phyloP scores from a whole-genome alignment of 1,139 yeast species.

The Debaryomycetaceae sp. region DNA sequence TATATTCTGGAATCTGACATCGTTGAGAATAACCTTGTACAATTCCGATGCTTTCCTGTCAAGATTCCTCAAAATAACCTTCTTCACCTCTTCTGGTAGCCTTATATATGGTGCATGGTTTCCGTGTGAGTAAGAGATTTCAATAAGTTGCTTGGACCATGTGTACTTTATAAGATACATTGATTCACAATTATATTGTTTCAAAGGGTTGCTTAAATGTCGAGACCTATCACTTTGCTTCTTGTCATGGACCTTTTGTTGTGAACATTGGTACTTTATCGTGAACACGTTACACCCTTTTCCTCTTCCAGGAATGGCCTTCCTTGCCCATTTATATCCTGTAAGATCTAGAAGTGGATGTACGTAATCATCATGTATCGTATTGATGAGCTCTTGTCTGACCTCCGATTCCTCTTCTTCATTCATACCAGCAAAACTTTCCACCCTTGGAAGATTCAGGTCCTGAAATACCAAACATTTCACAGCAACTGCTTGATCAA shows the following conservation, averaged over 20 bases:
- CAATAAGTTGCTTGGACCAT: conserved; percentile 13
- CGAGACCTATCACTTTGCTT: conserved; percentile 8
- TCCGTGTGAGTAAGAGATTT: conserved; percentile 11
- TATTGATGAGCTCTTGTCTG: conserved; percentile 8
- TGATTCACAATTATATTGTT: conserved; percentile 15
- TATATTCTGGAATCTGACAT: conserved; percentile 10
- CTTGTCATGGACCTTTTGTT: conserved; percentile 8
- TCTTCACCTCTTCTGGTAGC: conserved; percentile 16
- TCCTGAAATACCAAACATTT: conserved; percentile 6
- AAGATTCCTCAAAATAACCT: conserved; percentile 14
- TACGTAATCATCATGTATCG: conserved; percentile 14
- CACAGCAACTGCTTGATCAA: not conserved
- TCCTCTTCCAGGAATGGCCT: conserved; percentile 16
- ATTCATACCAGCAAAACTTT: conserved; percentile 1
- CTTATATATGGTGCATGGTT: conserved; percentile 15
- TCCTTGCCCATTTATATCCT: conserved; percentile 18
- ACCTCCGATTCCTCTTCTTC: conserved; percentile 2
- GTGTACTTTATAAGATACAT: conserved; percentile 13
- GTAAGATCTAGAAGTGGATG: conserved; percentile 14
- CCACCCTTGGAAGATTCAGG: conserved; percentile 4
- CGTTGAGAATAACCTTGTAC: conserved; percentile 12
- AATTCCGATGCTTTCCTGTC: conserved; percentile 16
- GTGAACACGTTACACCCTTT: conserved; percentile 15
- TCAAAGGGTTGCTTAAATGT: conserved; percentile 16
- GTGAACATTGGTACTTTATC: conserved; percentile 17